phyloP scores from a whole-genome alignment of 2,329 filamentous ascomycete species.

The Penicillium brevicompactum region DNA sequence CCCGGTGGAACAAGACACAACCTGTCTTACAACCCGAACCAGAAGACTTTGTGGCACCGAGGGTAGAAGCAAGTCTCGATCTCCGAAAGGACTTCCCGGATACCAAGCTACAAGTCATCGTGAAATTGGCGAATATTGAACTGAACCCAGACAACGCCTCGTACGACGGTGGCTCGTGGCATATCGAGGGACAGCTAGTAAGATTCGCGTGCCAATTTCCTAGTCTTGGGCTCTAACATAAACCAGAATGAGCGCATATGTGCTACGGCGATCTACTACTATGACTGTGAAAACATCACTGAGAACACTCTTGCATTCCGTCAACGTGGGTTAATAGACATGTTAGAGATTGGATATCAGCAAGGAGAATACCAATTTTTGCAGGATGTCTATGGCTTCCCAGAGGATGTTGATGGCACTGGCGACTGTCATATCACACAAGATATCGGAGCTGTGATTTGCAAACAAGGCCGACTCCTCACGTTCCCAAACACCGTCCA shows the following conservation, averaged over 20 bases:
- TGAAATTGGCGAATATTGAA: slow-evolving; percentile 23
- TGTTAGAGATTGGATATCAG: slow-evolving; percentile 22
- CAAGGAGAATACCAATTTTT: slow-evolving; percentile 14
- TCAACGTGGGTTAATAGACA: slow-evolving; percentile 32
- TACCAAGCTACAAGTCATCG: slow-evolving; percentile 35
- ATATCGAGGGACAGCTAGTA: slow-evolving; percentile 22
- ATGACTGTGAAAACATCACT: slow-evolving; percentile 64
- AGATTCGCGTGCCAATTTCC: not conserved
- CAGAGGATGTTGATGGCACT: slow-evolving; percentile 21
- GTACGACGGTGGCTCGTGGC: slow-evolving; percentile 19
- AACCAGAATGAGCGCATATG: slow-evolving; percentile 63
- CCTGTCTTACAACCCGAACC: not conserved
- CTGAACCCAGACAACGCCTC: slow-evolving; percentile 16
- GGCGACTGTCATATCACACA: slow-evolving; percentile 13
- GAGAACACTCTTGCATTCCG: slow-evolving; percentile 55
- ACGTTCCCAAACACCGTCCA: slow-evolving; percentile 45
- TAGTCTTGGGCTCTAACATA: slow-evolving; percentile 50
- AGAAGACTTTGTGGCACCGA: not conserved
- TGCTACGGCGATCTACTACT: slow-evolving; percentile 67
- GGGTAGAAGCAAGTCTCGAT: slow-evolving; percentile 1
- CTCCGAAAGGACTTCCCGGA: slow-evolving; percentile 33
- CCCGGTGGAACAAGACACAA: not conserved
- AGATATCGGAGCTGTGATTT: slow-evolving; percentile 16
- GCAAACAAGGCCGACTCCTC: slow-evolving; percentile 12
- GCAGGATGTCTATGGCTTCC: slow-evolving; percentile 15